Conservation (phyloP, 345 rosid species). For the Salix viminalis region DNA sequence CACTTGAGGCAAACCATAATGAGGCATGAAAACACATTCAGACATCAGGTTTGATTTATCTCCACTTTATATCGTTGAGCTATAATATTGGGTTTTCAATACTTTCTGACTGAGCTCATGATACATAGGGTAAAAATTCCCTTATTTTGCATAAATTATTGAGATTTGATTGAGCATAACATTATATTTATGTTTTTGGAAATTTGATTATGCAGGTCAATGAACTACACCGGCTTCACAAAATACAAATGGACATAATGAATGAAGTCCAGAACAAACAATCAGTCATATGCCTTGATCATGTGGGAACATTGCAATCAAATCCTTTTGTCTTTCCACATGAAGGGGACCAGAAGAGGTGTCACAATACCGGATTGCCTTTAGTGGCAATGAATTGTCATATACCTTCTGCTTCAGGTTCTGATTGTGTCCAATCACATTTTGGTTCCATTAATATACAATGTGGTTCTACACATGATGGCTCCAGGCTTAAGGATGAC, state of each 20-base stretch:
- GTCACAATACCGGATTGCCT: slow-evolving; percentile 8
- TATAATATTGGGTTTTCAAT: background rate
- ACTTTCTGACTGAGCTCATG: background rate
- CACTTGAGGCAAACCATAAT: slow-evolving; percentile 58
- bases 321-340: slow-evolving; percentile 17
- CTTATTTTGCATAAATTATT: background rate
- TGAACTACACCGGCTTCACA: slow-evolving; percentile 76
- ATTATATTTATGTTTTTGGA: background rate
- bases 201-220: slow-evolving; percentile 35
- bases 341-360: slow-evolving; percentile 23
- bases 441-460: slow-evolving; percentile 30
- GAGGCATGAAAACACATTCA: slow-evolving; percentile 65
- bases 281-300: slow-evolving; percentile 23
- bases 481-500: slow-evolving; percentile 24
- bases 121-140: background rate
- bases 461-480: slow-evolving; percentile 28
- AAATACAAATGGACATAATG: slow-evolving; percentile 68
- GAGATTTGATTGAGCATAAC: background rate
- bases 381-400: slow-evolving; percentile 11
- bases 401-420: slow-evolving; percentile 25
- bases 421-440: slow-evolving; percentile 42
- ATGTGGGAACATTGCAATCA: slow-evolving; percentile 27
- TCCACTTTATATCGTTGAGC: background rate
- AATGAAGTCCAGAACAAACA: slow-evolving; percentile 55
- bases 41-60: slow-evolving; percentile 52